These are phyloP conservation scores for Heterobasidion annosum DNA, from an alignment of 1,284 basidiomycete genomes.

Conservation along the genomic window DNA sequence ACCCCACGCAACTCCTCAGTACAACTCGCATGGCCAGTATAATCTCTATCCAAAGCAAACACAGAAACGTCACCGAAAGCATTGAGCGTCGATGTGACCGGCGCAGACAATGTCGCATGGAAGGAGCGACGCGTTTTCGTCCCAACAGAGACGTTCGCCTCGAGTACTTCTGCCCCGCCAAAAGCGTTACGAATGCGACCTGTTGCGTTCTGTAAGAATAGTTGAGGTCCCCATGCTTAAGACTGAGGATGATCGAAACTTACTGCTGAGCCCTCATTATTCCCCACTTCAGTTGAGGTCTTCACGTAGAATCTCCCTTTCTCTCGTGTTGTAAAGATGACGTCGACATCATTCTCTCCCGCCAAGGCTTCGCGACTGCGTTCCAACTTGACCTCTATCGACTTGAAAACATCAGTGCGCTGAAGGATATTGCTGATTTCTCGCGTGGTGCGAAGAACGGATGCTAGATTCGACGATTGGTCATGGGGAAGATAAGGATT, in stretches of 20 bases:
- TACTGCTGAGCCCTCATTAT: conserved; percentile 87
- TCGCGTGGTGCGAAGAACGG: conserved; percentile 62
- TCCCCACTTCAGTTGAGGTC: conserved; percentile 88
- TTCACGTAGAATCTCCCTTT: conserved; percentile 76
- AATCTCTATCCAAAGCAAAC: conserved; percentile 62
- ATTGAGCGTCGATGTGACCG: conserved; percentile 48
- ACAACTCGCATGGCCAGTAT: conserved; percentile 62
- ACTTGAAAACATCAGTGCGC: conserved; percentile 67
- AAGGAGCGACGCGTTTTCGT: conserved; percentile 86
- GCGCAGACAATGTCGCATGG: conserved; percentile 52
- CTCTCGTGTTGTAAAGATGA: conserved; percentile 76
- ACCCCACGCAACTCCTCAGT: conserved; percentile 60
- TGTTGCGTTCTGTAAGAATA: conserved; percentile 53
- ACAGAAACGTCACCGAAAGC: conserved; percentile 53
- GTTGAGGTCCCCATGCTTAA: background rate
- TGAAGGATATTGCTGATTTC: conserved; percentile 56
- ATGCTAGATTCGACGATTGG: conserved; percentile 31
- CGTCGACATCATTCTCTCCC: conserved; percentile 68
- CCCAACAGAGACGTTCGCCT: conserved; percentile 78
- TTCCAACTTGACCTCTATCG: conserved; percentile 69
- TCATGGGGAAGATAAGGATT: conserved; percentile 45
- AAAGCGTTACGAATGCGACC: conserved; percentile 82
- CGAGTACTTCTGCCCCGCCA: conserved; percentile 86
- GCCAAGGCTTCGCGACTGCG: conserved; percentile 50
- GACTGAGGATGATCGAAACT: conserved; percentile 21